Evolutionary conservation across 148 eudicot species (phyloP).

Genomic region (Rhododendron mucronatum): DNA sequence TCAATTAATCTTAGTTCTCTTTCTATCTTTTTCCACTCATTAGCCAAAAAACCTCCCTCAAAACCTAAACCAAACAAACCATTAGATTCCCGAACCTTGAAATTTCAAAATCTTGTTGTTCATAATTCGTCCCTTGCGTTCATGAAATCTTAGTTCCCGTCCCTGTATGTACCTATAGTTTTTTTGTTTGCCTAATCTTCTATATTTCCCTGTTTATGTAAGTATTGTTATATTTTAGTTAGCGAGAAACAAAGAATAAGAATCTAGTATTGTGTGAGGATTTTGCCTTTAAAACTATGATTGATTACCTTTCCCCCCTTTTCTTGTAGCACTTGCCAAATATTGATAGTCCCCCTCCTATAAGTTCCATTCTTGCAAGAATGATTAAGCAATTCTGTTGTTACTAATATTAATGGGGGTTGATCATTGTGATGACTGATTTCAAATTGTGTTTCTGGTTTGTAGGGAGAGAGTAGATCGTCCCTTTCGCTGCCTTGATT

Average conservation of each 20-base stretch:
- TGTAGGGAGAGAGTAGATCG: slow-evolving; percentile 80
- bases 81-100: too few species aligned
- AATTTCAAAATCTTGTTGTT: too few species aligned
- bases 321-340: background rate
- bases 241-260: background rate
- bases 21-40: too few species aligned
- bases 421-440: background rate
- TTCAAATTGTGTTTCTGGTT: background rate
- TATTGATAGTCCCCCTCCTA: background rate
- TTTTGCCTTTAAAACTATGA: slow-evolving; percentile 1
- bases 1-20: too few species aligned
- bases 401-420: background rate
- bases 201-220: background rate
- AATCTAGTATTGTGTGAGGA: background rate
- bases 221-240: background rate
- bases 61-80: too few species aligned
- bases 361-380: background rate
- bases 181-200: background rate
- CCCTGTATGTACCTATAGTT: background rate
- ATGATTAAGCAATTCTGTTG: background rate
- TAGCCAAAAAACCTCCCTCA: too few species aligned
- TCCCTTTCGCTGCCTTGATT: slow-evolving; percentile 81
- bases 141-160: too few species aligned
- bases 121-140: too few species aligned
- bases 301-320: background rate